Conservation (phyloP, 495 filamentous ascomycete genomes). For the Penicillium lividum region DNA sequence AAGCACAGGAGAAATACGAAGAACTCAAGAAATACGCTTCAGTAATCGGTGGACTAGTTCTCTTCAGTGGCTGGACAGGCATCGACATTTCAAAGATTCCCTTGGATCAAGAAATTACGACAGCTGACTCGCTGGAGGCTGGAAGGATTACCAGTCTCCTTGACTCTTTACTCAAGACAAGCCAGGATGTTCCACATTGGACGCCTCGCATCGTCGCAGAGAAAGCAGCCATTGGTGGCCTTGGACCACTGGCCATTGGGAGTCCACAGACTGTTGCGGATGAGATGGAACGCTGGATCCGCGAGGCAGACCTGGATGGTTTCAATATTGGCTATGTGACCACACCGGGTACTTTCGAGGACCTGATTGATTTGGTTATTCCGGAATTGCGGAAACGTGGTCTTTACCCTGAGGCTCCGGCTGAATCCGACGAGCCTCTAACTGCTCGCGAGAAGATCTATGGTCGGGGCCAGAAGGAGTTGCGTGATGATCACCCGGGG, state of each 20-base stretch:
- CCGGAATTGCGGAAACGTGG: slow-evolving; percentile 59
- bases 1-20: slow-evolving; percentile 53
- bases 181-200: slow-evolving; percentile 52
- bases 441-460: slow-evolving; percentile 63
- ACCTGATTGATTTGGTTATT: slow-evolving; percentile 60
- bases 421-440: slow-evolving; percentile 39
- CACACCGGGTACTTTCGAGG: slow-evolving; percentile 62
- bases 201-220: slow-evolving; percentile 55
- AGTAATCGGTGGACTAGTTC: slow-evolving; percentile 55
- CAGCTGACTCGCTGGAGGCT: slow-evolving; percentile 52
- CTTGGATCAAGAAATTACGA: slow-evolving; percentile 56
- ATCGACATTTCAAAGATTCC: slow-evolving; percentile 60
- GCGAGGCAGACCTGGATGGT: slow-evolving; percentile 61
- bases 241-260: slow-evolving; percentile 54
- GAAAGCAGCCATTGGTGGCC: slow-evolving; percentile 58
- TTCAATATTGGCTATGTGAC: slow-evolving; percentile 58
- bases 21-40: slow-evolving; percentile 54
- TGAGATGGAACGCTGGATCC: slow-evolving; percentile 59
- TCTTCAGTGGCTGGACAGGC: slow-evolving; percentile 64
- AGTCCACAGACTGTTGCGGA: slow-evolving; percentile 57
- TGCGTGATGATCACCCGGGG: slow-evolving; percentile 56
- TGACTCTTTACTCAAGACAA: slow-evolving; percentile 51
- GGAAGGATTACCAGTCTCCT: slow-evolving; percentile 54
- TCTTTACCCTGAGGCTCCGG: slow-evolving; percentile 39
- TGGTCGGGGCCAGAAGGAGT: slow-evolving; percentile 54